phyloP scores from a whole-genome alignment of 345 rosid species.

The Alliaria petiolata region DNA sequence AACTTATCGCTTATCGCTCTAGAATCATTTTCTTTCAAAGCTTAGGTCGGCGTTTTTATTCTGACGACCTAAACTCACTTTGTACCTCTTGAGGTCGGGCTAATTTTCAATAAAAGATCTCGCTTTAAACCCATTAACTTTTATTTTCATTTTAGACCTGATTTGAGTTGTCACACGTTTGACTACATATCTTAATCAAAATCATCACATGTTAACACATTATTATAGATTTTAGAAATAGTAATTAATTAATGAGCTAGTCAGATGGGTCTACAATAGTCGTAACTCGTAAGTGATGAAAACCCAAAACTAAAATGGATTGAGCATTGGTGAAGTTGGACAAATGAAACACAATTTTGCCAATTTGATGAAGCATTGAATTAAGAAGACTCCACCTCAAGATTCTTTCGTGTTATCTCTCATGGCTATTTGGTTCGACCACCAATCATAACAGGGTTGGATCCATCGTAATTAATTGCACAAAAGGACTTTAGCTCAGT shows the following conservation, averaged over 20 bases:
- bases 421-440: background rate
- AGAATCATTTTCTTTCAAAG: too few species aligned
- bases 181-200: too few species aligned
- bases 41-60: too few species aligned
- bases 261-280: background rate
- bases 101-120: too few species aligned
- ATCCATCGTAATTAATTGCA: background rate
- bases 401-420: background rate
- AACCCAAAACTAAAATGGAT: background rate
- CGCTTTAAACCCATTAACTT: too few species aligned
- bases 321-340: background rate
- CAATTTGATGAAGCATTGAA: background rate
- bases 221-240: background rate
- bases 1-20: too few species aligned
- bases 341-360: background rate
- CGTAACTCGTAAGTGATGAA: background rate
- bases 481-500: background rate
- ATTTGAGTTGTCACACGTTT: too few species aligned
- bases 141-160: too few species aligned
- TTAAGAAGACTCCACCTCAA: background rate
- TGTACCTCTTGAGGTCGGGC: too few species aligned
- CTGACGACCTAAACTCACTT: too few species aligned
- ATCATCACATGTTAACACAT: too few species aligned
- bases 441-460: background rate
- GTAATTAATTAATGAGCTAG: background rate